These are phyloP conservation scores for Ophiocordyceps sinensis DNA, from an alignment of 2,329 filamentous ascomycete genomes.

Conservation along the genomic window DNA sequence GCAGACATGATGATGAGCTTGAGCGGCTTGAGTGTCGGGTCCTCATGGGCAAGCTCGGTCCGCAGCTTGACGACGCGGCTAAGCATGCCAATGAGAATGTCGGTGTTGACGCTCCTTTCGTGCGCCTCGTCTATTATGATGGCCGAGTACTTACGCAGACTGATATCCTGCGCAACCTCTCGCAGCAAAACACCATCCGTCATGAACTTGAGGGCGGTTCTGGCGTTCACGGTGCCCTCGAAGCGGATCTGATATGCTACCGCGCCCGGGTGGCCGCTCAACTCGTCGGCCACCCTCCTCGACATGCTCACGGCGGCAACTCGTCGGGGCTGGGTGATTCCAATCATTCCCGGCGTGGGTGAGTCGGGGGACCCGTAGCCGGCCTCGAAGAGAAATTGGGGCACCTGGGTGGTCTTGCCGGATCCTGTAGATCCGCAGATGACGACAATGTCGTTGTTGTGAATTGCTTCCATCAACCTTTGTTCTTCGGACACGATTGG, in stretches of 20 bases:
- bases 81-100: constrained; percentile 94
- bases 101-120: constrained; percentile 93
- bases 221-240: constrained; percentile 64
- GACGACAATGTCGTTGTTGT: constrained; percentile 80
- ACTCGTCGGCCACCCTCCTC: constrained; percentile 73
- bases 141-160: constrained; percentile 77
- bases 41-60: constrained; percentile 57
- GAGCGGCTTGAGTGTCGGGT: constrained; percentile 57
- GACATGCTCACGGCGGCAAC: constrained; percentile 97
- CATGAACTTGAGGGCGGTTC: constrained; percentile 96
- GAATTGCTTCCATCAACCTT: constrained; percentile 93
- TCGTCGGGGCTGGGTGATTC: constrained; percentile 84
- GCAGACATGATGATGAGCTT: constrained; percentile 98
- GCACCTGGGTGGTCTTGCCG: constrained; percentile 94
- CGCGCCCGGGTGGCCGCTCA: constrained; percentile 60
- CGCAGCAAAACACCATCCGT: constrained; percentile 91
- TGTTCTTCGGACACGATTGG: constrained; percentile 94
- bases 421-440: constrained; percentile 92
- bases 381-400: constrained; percentile 89
- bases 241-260: constrained; percentile 95
- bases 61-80: constrained; percentile 82
- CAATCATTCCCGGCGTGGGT: constrained; percentile 81
- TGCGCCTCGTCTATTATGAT: constrained; percentile 96
- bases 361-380: constrained; percentile 72
- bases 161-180: constrained; percentile 81